Conservation (phyloP, 1,284 basidiomycete genomes). For the Phaffia rhodozyma region DNA sequence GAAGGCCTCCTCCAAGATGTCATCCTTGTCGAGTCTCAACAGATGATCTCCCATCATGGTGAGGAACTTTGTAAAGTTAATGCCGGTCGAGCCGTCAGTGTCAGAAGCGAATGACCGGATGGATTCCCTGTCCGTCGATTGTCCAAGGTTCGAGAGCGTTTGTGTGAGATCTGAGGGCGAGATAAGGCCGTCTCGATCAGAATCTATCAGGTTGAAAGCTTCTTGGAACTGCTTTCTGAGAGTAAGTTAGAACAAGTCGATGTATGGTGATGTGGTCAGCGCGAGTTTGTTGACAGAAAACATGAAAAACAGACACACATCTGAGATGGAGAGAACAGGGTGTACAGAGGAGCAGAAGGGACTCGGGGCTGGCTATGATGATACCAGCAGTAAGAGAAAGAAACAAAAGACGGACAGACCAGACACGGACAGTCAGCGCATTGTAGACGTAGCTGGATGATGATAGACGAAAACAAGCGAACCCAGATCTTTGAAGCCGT, state of each 20-base stretch:
- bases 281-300: no score
- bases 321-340: constrained; percentile 14
- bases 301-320: background rate
- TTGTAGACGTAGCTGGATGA: no score
- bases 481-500: no score
- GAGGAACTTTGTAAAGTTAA: constrained; percentile 16
- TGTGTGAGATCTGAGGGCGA: constrained; percentile 5
- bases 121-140: no score
- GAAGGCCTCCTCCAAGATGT: constrained; percentile 13
- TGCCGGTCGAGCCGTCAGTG: background rate
- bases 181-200: constrained; percentile 13
- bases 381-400: no score
- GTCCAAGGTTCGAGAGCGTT: constrained; percentile 15
- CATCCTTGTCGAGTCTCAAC: constrained; percentile 7
- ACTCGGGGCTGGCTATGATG: constrained; percentile 10
- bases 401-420: no score
- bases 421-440: no score
- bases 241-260: no score
- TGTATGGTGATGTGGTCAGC: no score
- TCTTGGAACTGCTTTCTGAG: constrained; percentile 16
- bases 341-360: constrained; percentile 16
- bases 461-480: no score
- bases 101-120: background rate
- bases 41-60: constrained; percentile 17
- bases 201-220: constrained; percentile 18